Conservation (phyloP, 192 early-diverging fungal species). For the Coemansia sp. region DNA sequence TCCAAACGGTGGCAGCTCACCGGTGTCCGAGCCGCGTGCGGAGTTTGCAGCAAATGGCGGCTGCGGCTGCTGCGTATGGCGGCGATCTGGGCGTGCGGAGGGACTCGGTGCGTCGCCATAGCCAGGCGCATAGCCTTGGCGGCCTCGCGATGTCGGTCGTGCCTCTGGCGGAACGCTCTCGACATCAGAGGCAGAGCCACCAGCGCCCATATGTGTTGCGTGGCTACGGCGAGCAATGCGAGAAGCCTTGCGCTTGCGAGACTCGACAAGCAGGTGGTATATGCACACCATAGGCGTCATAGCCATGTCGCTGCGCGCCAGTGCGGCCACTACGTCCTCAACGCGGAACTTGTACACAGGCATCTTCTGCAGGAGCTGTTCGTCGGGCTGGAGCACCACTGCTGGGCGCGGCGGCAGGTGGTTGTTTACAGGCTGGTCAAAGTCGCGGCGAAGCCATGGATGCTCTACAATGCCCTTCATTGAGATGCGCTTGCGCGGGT, state of each 20-base stretch:
- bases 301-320: slow-evolving; percentile 43
- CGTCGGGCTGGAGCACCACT: slow-evolving; percentile 48
- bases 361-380: slow-evolving; percentile 49
- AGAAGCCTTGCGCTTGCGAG: slow-evolving; percentile 41
- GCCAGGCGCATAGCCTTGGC: slow-evolving; percentile 43
- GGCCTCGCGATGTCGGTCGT: slow-evolving; percentile 30
- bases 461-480: slow-evolving; percentile 70
- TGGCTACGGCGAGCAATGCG: slow-evolving; percentile 45
- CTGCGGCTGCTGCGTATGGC: slow-evolving; percentile 12
- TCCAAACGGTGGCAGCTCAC: slow-evolving; percentile 44
- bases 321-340: slow-evolving; percentile 30
- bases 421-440: slow-evolving; percentile 60
- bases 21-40: neutral
- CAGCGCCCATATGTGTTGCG: slow-evolving; percentile 26
- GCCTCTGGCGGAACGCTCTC: slow-evolving; percentile 6
- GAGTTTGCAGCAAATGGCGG: slow-evolving; percentile 4
- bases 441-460: slow-evolving; percentile 76
- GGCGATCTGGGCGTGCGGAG: slow-evolving; percentile 8
- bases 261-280: slow-evolving; percentile 50
- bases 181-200: slow-evolving; percentile 10
- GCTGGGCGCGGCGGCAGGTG: slow-evolving; percentile 63
- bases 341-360: slow-evolving; percentile 39
- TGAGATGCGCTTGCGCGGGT: slow-evolving; percentile 66
- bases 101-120: slow-evolving; percentile 15
- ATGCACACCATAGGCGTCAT: slow-evolving; percentile 49